These are phyloP conservation scores for Priceomyces fermenticarens DNA, from an alignment of 805 yeast genomes.

Conservation along the genomic window DNA sequence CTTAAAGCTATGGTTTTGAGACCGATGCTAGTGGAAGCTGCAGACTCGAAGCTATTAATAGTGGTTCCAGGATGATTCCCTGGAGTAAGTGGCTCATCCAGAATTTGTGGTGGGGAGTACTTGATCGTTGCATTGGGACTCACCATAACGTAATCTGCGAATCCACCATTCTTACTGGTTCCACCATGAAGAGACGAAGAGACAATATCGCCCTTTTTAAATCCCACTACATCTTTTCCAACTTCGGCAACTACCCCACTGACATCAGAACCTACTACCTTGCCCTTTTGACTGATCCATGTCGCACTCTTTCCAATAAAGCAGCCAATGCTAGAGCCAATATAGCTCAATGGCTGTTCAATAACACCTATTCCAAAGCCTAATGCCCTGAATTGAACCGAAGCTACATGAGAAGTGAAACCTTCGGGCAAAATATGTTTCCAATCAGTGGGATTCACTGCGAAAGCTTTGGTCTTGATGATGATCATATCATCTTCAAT, in stretches of 20 bases:
- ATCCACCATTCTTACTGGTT: slow-evolving; percentile 16
- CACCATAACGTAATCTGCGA: slow-evolving; percentile 20
- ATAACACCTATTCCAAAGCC: slow-evolving; percentile 5
- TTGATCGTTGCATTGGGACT: slow-evolving; percentile 17
- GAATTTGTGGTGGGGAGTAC: slow-evolving; percentile 8
- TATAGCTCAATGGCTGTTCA: not conserved
- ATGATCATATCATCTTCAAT: slow-evolving; percentile 34
- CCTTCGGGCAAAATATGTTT: slow-evolving; percentile 43
- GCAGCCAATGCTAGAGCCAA: slow-evolving; percentile 5
- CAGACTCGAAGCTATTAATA: slow-evolving; percentile 16
- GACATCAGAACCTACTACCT: slow-evolving; percentile 15
- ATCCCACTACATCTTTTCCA: slow-evolving; percentile 17
- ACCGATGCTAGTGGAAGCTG: slow-evolving; percentile 15
- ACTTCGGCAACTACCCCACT: slow-evolving; percentile 19
- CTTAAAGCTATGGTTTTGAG: slow-evolving; percentile 14
- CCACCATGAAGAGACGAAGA: slow-evolving; percentile 18
- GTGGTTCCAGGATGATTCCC: slow-evolving; percentile 7
- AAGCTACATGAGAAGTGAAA: slow-evolving; percentile 15
- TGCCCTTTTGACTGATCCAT: slow-evolving; percentile 5
- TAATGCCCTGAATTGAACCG: slow-evolving; percentile 11
- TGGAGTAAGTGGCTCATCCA: slow-evolving; percentile 5
- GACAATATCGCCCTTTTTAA: slow-evolving; percentile 17
- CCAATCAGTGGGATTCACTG: slow-evolving; percentile 69
- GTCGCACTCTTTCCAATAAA: slow-evolving; percentile 5
- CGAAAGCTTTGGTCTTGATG: slow-evolving; percentile 49